Base-by-base conservation (phyloP, 176 grass and related monocot species). In the Avena sativa region DNA sequence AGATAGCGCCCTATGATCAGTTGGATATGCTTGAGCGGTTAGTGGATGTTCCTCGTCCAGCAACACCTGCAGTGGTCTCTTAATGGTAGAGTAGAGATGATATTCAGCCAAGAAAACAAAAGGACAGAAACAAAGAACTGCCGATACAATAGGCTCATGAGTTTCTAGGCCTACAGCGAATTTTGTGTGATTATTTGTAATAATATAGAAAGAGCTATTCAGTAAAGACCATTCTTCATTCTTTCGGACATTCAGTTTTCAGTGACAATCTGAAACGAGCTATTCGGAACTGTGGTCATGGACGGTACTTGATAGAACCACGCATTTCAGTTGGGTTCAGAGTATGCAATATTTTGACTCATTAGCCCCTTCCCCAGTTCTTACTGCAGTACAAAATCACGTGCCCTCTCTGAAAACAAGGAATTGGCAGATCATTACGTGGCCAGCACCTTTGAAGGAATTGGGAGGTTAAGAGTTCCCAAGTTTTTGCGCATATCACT, bases 1-100 rank as follows among this genome's bases (percentile, higher is more conserved):
- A 98, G 96, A 98, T 98, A 88, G 96, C 96, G 88, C 96, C 96
- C 85, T 98, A 96, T 71, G 96, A 98, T 89, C 96, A 96, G 64
- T 87, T 98, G 88, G 96, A 96, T 90, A 98, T 88, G 83, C 79
- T 96, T 14, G 93, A 98, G 82, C 84, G 92, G 64, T 82, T 98
- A 71, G 93, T 96, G 21, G 96, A 96, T 80, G 73, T 78, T 76
- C 92, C 88, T 25, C 72, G 62, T 62, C 82, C 90, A 76, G 75
- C 77, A 77, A 80, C 53, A 58, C 52, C 86, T 61, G 81, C 77
- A 61, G 76, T 81, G 60, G 81, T 77, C 25, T 87, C 89, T 16
- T 88, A 77, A 30, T 91, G 81, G 88, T 87, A 80, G 6, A 80
- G 51, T 62, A 53, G 70, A 68, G 28, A 84, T 79, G 38, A 74